Percentiles rank a stretch among this genome's conserved stretches.
These are phyloP conservation scores for Eurotiales sp. DNA, from an alignment of 2,329 filamentous ascomycete genomes.

Conservation along the genomic window DNA sequence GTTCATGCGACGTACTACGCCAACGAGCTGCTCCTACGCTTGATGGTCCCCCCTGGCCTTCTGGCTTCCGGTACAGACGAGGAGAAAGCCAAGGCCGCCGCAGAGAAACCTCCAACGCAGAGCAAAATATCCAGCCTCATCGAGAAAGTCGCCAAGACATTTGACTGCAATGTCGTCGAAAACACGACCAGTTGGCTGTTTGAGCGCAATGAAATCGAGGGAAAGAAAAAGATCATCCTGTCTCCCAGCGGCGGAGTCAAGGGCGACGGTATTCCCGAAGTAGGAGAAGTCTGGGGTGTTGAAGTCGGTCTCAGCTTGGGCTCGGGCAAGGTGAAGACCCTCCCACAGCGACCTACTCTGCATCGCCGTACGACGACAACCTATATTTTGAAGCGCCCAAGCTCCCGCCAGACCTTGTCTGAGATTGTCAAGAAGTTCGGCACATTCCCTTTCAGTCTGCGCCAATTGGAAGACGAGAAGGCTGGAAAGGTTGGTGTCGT, in stretches of 20 bases:
- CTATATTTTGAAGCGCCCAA: slow-evolving; percentile 89
- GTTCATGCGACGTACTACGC: slow-evolving; percentile 89
- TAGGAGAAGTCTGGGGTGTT: slow-evolving; percentile 95
- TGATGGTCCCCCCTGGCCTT: slow-evolving; percentile 88
- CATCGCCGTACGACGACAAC: slow-evolving; percentile 90
- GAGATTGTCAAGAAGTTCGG: slow-evolving; percentile 98
- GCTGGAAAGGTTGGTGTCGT: slow-evolving; percentile 93
- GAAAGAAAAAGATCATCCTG: slow-evolving; percentile 96
- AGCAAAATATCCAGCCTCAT: slow-evolving; percentile 80
- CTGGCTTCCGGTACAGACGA: slow-evolving; percentile 81
- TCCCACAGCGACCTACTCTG: slow-evolving; percentile 83
- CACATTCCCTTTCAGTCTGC: slow-evolving; percentile 94
- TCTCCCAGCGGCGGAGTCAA: slow-evolving; percentile 75
- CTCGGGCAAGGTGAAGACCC: slow-evolving; percentile 88
- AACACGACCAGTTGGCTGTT: slow-evolving; percentile 98
- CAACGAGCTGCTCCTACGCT: slow-evolving; percentile 86
- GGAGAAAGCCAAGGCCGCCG: slow-evolving; percentile 87
- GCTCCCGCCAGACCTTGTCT: slow-evolving; percentile 85
- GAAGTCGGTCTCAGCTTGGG: slow-evolving; percentile 91
- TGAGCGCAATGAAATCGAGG: slow-evolving; percentile 95
- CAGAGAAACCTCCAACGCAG: slow-evolving; percentile 79
- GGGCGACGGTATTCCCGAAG: slow-evolving; percentile 82
- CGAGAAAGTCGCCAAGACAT: slow-evolving; percentile 87
- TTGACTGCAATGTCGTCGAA: slow-evolving; percentile 90
- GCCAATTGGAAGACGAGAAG: slow-evolving; percentile 94